Evolutionary conservation across 140 eudicot genomes (phyloP).

Genomic region (Stevia rebaudiana): DNA sequence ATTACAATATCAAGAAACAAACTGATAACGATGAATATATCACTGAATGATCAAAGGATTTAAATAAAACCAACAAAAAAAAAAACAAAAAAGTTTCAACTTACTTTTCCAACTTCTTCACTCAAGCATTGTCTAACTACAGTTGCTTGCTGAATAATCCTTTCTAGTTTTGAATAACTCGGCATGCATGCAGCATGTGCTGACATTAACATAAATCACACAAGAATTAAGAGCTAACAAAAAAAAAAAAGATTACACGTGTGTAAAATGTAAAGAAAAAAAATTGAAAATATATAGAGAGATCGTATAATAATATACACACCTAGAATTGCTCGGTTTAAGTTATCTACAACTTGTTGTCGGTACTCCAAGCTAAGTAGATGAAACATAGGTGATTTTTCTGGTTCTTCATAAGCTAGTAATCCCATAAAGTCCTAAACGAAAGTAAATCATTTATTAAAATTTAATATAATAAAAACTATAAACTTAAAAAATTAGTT

Average conservation of each 20-base stretch:
- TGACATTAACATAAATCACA: slow-evolving; percentile 28
- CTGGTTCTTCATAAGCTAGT: slow-evolving; percentile 87
- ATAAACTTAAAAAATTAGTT: slow-evolving; percentile 11
- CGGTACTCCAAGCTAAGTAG: slow-evolving; percentile 66
- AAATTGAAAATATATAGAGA: too few species aligned
- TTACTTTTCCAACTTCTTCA: slow-evolving; percentile 79
- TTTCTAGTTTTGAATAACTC: slow-evolving; percentile 71
- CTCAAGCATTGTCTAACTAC: slow-evolving; percentile 70
- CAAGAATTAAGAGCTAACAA: background rate
- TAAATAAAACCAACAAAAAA: background rate
- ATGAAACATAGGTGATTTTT: slow-evolving; percentile 88
- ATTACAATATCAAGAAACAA: background rate
- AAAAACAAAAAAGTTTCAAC: background rate
- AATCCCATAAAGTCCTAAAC: slow-evolving; percentile 75
- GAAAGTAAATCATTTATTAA: slow-evolving; percentile 6
- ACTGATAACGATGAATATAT: background rate
- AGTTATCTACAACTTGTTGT: slow-evolving; percentile 69
- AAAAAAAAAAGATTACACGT: background rate
- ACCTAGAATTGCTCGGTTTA: slow-evolving; percentile 88
- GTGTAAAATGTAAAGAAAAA: background rate
- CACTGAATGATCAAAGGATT: background rate
- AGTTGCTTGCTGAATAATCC: slow-evolving; percentile 79
- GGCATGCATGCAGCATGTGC: slow-evolving; percentile 53
- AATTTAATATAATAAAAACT: background rate
- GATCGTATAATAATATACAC: background rate